Conservation (phyloP, 2,329 filamentous ascomycete species). For the Cryphonectria radicalis region DNA sequence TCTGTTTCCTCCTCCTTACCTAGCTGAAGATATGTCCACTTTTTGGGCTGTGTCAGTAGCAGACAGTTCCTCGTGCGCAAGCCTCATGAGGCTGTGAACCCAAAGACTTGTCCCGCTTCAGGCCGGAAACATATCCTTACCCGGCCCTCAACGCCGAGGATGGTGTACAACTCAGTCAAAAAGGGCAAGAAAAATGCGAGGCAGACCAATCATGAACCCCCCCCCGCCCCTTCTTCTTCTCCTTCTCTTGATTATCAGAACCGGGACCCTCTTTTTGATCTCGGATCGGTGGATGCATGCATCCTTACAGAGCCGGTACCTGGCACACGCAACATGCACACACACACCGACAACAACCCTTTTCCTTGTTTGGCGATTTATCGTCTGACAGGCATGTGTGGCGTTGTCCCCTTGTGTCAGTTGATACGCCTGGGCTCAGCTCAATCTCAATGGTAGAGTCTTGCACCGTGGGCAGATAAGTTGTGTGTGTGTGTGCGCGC, state of each 20-base stretch:
- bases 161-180: neutral
- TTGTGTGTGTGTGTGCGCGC: too few species aligned
- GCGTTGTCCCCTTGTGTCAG: neutral
- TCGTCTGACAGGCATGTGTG: neutral
- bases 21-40: too few species aligned
- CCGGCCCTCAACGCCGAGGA: neutral
- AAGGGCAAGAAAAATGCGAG: neutral
- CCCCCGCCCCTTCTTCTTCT: too few species aligned
- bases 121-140: neutral
- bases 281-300: neutral
- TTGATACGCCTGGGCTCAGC: neutral
- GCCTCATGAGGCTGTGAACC: neutral
- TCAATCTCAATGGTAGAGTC: too few species aligned
- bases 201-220: neutral
- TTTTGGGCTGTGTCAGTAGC: neutral
- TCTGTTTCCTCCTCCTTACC: too few species aligned
- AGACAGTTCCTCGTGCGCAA: neutral
- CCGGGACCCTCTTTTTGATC: too few species aligned
- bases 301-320: too few species aligned
- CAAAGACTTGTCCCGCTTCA: neutral
- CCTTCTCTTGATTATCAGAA: too few species aligned
- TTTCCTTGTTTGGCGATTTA: neutral
- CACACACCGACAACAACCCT: neutral
- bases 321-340: too few species aligned
- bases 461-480: too few species aligned